Percentiles rank a stretch among this genome's conserved stretches.
Evolutionary conservation across 2,329 filamentous ascomycete species (phyloP).

Genomic region (Verticillium albo-atrum): DNA sequence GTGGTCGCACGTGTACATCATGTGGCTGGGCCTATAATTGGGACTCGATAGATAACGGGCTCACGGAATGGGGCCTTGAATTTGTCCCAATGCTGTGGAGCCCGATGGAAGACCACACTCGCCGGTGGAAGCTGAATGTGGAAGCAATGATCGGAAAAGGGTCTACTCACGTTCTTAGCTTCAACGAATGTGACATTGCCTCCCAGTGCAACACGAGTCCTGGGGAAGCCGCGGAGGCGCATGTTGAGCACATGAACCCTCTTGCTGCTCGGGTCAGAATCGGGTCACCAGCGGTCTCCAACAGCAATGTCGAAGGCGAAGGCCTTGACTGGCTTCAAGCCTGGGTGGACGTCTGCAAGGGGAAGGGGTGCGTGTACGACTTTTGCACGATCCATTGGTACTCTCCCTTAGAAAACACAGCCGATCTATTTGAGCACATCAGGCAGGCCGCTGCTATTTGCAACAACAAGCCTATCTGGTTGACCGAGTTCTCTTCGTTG

Average conservation of each 20-base stretch:
- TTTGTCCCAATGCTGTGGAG: conserved; percentile 69
- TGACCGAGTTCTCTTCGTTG: conserved; percentile 58
- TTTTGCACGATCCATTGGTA: conserved; percentile 64
- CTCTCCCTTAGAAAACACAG: conserved; percentile 36
- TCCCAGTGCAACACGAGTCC: conserved; percentile 39
- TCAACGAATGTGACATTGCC: conserved; percentile 66
- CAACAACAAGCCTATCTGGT: conserved; percentile 48
- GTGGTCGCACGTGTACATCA: conserved; percentile 25
- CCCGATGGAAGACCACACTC: conserved; percentile 31
- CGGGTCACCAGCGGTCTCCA: conserved; percentile 56
- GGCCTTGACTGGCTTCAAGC: conserved; percentile 51
- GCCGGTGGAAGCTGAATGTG: conserved; percentile 45
- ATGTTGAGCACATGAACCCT: conserved; percentile 51
- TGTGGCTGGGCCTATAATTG: conserved; percentile 67
- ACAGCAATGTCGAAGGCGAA: conserved; percentile 42
- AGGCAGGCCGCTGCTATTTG: conserved; percentile 37
- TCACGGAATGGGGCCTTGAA: conserved; percentile 36
- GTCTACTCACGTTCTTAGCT: conserved; percentile 53
- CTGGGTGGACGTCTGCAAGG: conserved; percentile 47
- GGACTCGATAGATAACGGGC: conserved; percentile 41
- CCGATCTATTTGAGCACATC: conserved; percentile 51
- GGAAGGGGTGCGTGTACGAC: conserved; percentile 45
- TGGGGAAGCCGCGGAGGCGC: conserved; percentile 20
- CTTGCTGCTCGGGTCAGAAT: conserved; percentile 48
- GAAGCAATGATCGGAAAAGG: conserved; percentile 47